phyloP scores from a whole-genome alignment of 2,329 filamentous ascomycete species.

The Diaporthe capsici region DNA sequence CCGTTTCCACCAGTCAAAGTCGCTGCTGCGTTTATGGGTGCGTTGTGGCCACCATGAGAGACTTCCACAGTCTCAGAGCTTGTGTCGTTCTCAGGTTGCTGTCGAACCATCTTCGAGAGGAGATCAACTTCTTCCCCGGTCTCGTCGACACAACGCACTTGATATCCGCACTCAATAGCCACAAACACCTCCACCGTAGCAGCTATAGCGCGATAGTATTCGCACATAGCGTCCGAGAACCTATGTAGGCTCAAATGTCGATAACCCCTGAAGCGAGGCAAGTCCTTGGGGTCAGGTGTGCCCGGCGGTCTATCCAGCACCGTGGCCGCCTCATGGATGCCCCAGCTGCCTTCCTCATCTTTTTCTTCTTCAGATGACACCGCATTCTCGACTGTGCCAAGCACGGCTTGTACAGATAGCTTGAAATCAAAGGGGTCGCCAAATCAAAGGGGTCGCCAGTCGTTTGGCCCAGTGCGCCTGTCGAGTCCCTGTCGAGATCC shows the following conservation, averaged over 20 bases:
- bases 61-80: not conserved
- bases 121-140: not conserved
- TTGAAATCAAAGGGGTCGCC: conserved; percentile 2
- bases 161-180: not conserved
- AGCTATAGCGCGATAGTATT: not conserved
- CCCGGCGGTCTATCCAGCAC: not conserved
- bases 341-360: no score
- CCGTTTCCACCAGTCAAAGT: not conserved
- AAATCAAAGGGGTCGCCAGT: conserved; percentile 1
- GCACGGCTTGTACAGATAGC: not conserved
- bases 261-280: conserved; percentile 8
- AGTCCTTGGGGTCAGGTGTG: not conserved
- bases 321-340: not conserved
- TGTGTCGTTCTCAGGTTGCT: not conserved
- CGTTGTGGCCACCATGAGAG: not conserved
- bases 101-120: not conserved
- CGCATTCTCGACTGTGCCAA: not conserved
- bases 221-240: conserved; percentile 5
- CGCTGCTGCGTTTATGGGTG: not conserved
- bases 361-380: not conserved
- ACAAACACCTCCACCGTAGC: not conserved
- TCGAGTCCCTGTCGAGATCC: not conserved
- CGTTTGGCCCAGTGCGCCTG: not conserved
- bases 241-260: conserved; percentile 11
- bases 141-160: not conserved